Evolutionary conservation across 1,284 basidiomycete species (phyloP).

Genomic region (Papiliotrema laurentii): DNA sequence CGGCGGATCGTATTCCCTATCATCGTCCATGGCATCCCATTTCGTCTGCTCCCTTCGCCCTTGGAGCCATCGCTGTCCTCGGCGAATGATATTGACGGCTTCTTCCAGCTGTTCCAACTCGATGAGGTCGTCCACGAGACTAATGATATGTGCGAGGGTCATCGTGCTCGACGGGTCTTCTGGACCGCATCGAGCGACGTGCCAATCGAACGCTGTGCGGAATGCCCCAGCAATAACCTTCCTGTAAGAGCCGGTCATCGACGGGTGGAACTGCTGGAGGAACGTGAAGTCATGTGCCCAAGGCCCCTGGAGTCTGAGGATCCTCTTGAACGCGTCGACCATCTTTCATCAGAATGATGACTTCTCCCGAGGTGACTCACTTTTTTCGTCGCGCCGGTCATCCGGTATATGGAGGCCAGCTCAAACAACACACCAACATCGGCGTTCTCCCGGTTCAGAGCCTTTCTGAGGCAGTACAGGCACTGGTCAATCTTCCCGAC

Average conservation of each 20-base stretch:
- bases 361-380: slow-evolving; percentile 61
- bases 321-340: slow-evolving; percentile 66
- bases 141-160: slow-evolving; percentile 54
- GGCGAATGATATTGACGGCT: slow-evolving; percentile 66
- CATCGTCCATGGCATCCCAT: slow-evolving; percentile 80
- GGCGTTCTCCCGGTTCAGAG: slow-evolving; percentile 68
- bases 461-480: slow-evolving; percentile 85
- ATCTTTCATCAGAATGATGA: slow-evolving; percentile 67
- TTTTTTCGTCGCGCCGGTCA: slow-evolving; percentile 65
- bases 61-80: slow-evolving; percentile 83
- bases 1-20: slow-evolving; percentile 74
- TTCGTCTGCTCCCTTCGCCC: slow-evolving; percentile 63
- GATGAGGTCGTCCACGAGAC: slow-evolving; percentile 78
- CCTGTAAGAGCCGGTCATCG: slow-evolving; percentile 66
- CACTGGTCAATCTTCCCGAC: slow-evolving; percentile 61
- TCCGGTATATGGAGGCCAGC: slow-evolving; percentile 73
- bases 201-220: slow-evolving; percentile 59
- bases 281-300: slow-evolving; percentile 77
- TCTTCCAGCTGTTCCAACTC: slow-evolving; percentile 63
- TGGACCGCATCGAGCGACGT: slow-evolving; percentile 39
- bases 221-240: slow-evolving; percentile 61
- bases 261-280: slow-evolving; percentile 70
- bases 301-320: slow-evolving; percentile 57
- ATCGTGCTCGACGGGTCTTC: slow-evolving; percentile 31
- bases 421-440: slow-evolving; percentile 90